Evolutionary conservation across 805 yeast genomes (phyloP).

Genomic region (Hanseniaspora jakobsenii): DNA sequence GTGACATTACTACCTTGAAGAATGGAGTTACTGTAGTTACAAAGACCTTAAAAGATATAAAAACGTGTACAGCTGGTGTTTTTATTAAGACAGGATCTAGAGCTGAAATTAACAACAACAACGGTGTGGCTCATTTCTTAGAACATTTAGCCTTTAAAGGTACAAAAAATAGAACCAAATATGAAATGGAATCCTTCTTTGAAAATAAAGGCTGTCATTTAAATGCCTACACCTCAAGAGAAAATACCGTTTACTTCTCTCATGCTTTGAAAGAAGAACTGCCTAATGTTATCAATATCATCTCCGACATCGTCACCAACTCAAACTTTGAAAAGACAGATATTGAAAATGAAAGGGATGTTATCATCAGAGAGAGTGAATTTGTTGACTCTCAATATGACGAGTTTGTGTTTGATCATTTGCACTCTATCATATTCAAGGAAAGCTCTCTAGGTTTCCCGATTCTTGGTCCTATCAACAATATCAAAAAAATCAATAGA

Average conservation of each 20-base stretch:
- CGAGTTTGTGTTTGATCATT: slow-evolving; percentile 93
- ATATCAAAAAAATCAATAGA: slow-evolving; percentile 68
- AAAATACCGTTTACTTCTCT: slow-evolving; percentile 93
- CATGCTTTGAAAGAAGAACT: slow-evolving; percentile 72
- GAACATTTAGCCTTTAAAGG: slow-evolving; percentile 97
- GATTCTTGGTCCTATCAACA: slow-evolving; percentile 84
- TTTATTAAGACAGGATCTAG: slow-evolving; percentile 98
- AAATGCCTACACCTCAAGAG: slow-evolving; percentile 97
- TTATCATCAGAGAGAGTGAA: slow-evolving; percentile 89
- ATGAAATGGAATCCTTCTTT: slow-evolving; percentile 76
- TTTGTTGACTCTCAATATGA: slow-evolving; percentile 98
- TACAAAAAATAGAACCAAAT: slow-evolving; percentile 67
- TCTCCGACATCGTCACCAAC: slow-evolving; percentile 78
- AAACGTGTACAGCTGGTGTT: slow-evolving; percentile 94
- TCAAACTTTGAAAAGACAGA: slow-evolving; percentile 73
- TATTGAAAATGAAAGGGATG: slow-evolving; percentile 91
- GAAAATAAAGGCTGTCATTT: slow-evolving; percentile 94
- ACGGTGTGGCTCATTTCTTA: slow-evolving; percentile 94
- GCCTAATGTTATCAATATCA: slow-evolving; percentile 72
- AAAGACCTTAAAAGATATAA: slow-evolving; percentile 72
- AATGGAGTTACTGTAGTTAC: slow-evolving; percentile 94
- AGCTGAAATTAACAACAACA: slow-evolving; percentile 71
- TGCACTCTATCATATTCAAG: slow-evolving; percentile 83
- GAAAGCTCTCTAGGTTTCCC: slow-evolving; percentile 93
- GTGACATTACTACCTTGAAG: slow-evolving; percentile 55